These are phyloP conservation scores for Isoetes taiwanensis DNA, from an alignment of 75 land plant genomes.

Conservation along the genomic window DNA sequence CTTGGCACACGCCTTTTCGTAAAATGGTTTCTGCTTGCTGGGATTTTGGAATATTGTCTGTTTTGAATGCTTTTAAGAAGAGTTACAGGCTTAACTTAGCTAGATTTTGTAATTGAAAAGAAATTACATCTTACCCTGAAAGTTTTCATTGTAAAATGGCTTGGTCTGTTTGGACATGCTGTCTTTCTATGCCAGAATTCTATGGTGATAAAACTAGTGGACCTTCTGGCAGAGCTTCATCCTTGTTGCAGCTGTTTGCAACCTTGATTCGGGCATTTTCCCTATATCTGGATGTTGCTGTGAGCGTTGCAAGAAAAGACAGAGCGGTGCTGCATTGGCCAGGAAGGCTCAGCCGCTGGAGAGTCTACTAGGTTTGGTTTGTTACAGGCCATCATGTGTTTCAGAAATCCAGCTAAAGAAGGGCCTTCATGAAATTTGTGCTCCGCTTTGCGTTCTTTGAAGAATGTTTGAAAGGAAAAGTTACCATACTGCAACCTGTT, in stretches of 20 bases:
- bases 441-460: conserved; percentile 34
- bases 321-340: conserved; percentile 98
- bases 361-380: conserved; percentile 85
- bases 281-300: conserved; percentile 91
- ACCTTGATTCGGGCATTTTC: conserved; percentile 62
- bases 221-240: conserved; percentile 12
- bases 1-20: no score
- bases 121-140: background rate
- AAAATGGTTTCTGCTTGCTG: background rate
- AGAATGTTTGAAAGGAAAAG: conserved; percentile 89
- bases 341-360: conserved; percentile 91
- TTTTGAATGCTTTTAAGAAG: background rate
- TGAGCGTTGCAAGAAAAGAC: conserved; percentile 98
- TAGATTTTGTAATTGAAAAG: background rate
- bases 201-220: conserved; percentile 22
- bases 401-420: background rate
- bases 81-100: no score
- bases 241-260: conserved; percentile 79
- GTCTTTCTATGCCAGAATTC: conserved; percentile 43
- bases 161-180: conserved; percentile 1
- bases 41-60: background rate
- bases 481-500: conserved; percentile 96
- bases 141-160: background rate
- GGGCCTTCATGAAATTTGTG: background rate
- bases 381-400: background rate